Percentiles rank a stretch among this genome's conserved stretches.
These are phyloP conservation scores for Brassica balearica DNA, from an alignment of 441 rosid species.

Conservation along the genomic window DNA sequence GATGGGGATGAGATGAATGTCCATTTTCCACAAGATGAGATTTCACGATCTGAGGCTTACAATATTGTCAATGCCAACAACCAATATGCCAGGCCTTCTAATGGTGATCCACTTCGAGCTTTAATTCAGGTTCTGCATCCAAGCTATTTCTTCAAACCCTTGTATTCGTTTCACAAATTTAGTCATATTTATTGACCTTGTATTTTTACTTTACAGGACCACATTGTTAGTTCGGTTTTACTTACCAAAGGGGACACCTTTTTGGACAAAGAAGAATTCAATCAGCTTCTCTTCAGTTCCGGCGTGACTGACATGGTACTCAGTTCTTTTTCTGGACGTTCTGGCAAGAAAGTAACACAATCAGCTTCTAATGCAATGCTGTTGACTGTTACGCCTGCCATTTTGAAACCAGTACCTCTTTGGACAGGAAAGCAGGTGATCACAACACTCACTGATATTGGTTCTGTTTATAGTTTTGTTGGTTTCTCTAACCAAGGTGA, in stretches of 20 bases:
- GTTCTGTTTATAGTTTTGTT: conserved; percentile 12
- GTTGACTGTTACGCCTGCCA: conserved; percentile 62
- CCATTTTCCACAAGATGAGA: conserved; percentile 99
- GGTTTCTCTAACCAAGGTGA: conserved; percentile 18
- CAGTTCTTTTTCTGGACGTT: conserved; percentile 56
- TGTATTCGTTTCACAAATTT: conserved; percentile 29
- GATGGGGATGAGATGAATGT: conserved; percentile 99
- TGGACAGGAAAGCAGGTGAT: conserved; percentile 99
- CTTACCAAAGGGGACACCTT: conserved; percentile 95
- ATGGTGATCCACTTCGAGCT: conserved; percentile 92
- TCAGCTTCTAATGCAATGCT: conserved; percentile 61
- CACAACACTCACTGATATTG: conserved; percentile 7
- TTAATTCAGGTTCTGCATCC: conserved; percentile 82
- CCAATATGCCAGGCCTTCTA: conserved; percentile 95
- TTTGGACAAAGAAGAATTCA: conserved; percentile 70
- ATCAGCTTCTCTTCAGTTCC: conserved; percentile 87
- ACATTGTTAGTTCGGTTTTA: conserved; percentile 85
- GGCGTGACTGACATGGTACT: conserved; percentile 65
- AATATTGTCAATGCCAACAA: conserved; percentile 98
- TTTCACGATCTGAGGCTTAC: conserved; percentile 99
- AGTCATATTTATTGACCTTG: conserved; percentile 19
- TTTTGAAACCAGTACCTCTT: conserved; percentile 88
- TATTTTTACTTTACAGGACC: conserved; percentile 71
- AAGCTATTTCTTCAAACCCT: conserved; percentile 22
- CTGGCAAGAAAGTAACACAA: conserved; percentile 73